These are phyloP conservation scores for Lentinula guzmanii DNA, from an alignment of 768 basidiomycete genomes.

Conservation along the genomic window DNA sequence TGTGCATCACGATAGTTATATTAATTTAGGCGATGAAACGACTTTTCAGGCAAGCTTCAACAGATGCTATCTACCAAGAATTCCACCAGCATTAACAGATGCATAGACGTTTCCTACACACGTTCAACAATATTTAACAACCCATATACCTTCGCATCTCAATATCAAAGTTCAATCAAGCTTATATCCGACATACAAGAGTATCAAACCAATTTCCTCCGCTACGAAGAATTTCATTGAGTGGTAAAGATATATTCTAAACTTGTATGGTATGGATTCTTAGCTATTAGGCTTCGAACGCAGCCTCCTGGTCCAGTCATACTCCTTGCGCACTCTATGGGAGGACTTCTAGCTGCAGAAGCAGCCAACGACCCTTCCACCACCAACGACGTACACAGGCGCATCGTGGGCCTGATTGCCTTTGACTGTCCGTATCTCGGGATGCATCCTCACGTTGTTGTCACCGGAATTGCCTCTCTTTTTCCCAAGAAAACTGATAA, in stretches of 20 bases:
- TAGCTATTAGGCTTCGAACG: constrained; percentile 38
- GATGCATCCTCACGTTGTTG: constrained; percentile 57
- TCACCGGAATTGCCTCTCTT: constrained; percentile 49
- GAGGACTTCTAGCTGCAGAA: constrained; percentile 52
- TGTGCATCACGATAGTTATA: not conserved
- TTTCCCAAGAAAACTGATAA: constrained; percentile 28
- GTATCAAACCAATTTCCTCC: constrained; percentile 42
- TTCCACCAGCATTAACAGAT: not conserved
- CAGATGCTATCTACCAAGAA: not conserved
- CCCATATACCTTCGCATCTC: constrained; percentile 26
- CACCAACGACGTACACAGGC: constrained; percentile 23
- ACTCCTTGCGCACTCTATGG: constrained; percentile 55
- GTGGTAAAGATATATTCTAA: constrained; percentile 31
- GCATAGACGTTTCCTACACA: constrained; percentile 49
- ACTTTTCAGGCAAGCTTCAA: constrained; percentile 40
- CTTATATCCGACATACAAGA: constrained; percentile 58
- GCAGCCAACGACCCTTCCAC: constrained; percentile 41
- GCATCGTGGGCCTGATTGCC: constrained; percentile 49
- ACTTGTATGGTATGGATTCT: not conserved
- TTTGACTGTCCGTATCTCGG: constrained; percentile 57
- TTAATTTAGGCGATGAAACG: constrained; percentile 42
- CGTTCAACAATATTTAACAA: constrained; percentile 37
- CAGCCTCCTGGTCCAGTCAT: constrained; percentile 53
- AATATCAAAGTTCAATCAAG: constrained; percentile 37
- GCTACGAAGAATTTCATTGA: constrained; percentile 49